A percentile compares a stretch with the other conserved stretches of the same genome.
Evolutionary conservation across 495 filamentous ascomycete species (phyloP).

Genomic region (Tricharina praecox): DNA sequence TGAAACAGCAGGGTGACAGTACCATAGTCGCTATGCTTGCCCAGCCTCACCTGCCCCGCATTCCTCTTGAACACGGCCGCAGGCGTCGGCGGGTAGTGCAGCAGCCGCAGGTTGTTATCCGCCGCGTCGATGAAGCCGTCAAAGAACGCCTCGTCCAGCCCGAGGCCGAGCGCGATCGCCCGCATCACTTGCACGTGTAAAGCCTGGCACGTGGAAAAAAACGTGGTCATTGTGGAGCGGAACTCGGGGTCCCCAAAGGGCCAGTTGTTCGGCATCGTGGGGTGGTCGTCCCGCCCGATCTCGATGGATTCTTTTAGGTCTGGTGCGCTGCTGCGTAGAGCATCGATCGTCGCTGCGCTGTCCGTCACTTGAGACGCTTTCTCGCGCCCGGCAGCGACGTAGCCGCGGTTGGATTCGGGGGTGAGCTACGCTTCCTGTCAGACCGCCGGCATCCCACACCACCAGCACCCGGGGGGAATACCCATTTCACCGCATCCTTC

Average conservation of each 20-base stretch:
- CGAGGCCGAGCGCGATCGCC: conserved; percentile 73
- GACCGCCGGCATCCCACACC: too few relatives aligned
- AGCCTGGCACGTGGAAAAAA: conserved; percentile 54
- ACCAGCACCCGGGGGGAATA: conserved; percentile 4
- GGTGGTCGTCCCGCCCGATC: conserved; percentile 41
- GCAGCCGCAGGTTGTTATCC: conserved; percentile 73
- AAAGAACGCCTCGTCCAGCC: conserved; percentile 43
- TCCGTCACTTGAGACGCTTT: conserved; percentile 36
- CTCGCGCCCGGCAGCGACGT: conserved; percentile 45
- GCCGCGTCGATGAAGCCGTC: conserved; percentile 53
- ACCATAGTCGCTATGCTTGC: conserved; percentile 79
- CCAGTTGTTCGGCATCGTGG: conserved; percentile 58
- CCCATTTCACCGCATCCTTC: conserved; percentile 56
- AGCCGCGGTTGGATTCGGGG: conserved; percentile 56
- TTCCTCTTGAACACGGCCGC: conserved; percentile 52
- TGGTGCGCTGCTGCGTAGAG: conserved; percentile 34
- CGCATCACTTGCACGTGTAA: conserved; percentile 71
- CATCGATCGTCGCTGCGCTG: conserved; percentile 32
- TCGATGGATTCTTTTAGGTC: conserved; percentile 59
- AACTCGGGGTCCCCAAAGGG: conserved; percentile 49
- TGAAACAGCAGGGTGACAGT: conserved; percentile 82
- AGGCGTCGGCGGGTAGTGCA: conserved; percentile 67
- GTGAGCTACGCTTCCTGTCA: too few relatives aligned
- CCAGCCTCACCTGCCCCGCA: conserved; percentile 60
- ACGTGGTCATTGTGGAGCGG: conserved; percentile 50